Base-by-base conservation (phyloP, 2,329 filamentous ascomycete species). In the Ceratocystis cacaofunesta region DNA sequence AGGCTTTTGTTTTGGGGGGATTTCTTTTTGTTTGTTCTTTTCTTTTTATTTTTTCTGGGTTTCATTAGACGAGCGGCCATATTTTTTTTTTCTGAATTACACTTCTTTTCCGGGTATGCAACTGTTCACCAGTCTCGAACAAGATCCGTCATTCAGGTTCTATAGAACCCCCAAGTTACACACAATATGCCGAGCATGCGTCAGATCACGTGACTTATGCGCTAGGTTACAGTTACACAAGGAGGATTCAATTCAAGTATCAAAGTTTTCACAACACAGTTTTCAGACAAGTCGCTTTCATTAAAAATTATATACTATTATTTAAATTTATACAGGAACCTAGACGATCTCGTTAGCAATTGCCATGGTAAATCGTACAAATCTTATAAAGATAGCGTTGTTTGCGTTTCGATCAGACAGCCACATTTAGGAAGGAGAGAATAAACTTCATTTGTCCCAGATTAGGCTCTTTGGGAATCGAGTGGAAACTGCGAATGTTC, bases 401-500 rank as follows among this genome's bases (percentile, higher is more conserved):
- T 43, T 65, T 67, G 44, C 28, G 43, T 61, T 73, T 71, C 71
- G 69, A 77, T 87, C 83, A 86, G 85, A 87, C 85, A 88, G 88
- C 86, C 85, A 67, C 66, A 50, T 66, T 67, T 58, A 43, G 52
- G 43, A 88, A 88, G 84, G 85, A 88, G 87, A 85, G 73, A 74
- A 78, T 75, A 65, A 75, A 85, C 80, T 81, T 88, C 86, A 88
- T 86, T 73, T 85, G 78, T 81, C 82, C 80, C 81, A 77, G 76
- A 77, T 78, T 80, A 84, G 84, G 84, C 85, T 86, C 84, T 75
- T 75, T 77, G 80, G 80, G 82, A 81, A 85, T 88, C 85, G 80
- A 88, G 87, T 89, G 87, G 85, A 90, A 90, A 90, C 87, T 90
- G 87, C 87, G 87, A 91, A 90, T 89, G 80, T 83, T 78, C 80